A percentile compares a stretch with the other conserved stretches of the same genome.
These are phyloP conservation scores for Boletellus deceptivus DNA, from an alignment of 1,284 basidiomycete species.

Conservation along the genomic window DNA sequence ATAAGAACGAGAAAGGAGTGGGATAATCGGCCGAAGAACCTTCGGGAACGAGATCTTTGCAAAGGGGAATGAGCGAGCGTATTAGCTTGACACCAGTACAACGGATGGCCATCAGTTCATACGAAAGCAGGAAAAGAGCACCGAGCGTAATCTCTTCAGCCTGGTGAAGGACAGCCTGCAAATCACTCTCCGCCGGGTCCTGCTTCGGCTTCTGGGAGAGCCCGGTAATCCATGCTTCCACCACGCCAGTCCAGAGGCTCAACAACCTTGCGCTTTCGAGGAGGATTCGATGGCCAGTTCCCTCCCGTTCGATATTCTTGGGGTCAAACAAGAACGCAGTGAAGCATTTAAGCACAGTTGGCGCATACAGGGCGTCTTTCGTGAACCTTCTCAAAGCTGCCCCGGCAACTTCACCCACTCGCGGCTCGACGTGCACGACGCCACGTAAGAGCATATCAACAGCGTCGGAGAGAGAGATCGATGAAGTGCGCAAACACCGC, in stretches of 20 bases:
- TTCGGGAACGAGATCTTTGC: conserved; percentile 41
- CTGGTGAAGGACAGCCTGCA: conserved; percentile 37
- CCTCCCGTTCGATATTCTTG: conserved; percentile 64
- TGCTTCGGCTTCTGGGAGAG: conserved; percentile 44
- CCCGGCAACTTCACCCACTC: conserved; percentile 67
- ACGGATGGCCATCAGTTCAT: conserved; percentile 51
- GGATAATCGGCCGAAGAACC: conserved; percentile 27
- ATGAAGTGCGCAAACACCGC: conserved; percentile 60
- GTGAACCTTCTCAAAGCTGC: conserved; percentile 75
- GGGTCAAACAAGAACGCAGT: conserved; percentile 80
- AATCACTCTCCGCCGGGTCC: conserved; percentile 41
- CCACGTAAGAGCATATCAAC: conserved; percentile 82
- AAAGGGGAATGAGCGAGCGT: conserved; percentile 46
- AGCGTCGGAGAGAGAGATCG: conserved; percentile 56
- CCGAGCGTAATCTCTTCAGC: conserved; percentile 69
- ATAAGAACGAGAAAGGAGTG: conserved; percentile 32
- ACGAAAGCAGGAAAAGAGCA: conserved; percentile 78
- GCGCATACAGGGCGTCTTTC: conserved; percentile 55
- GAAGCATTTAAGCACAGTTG: conserved; percentile 68
- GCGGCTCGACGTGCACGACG: conserved; percentile 81
- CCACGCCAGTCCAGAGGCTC: conserved; percentile 72
- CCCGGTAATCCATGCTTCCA: conserved; percentile 66
- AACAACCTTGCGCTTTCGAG: conserved; percentile 67
- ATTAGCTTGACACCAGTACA: conserved; percentile 59
- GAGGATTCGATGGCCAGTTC: conserved; percentile 58